A percentile compares a stretch with the other conserved stretches of the same genome.
Conservation (phyloP, 176 grass and related monocot species). For the Elaeis guineensis region DNA sequence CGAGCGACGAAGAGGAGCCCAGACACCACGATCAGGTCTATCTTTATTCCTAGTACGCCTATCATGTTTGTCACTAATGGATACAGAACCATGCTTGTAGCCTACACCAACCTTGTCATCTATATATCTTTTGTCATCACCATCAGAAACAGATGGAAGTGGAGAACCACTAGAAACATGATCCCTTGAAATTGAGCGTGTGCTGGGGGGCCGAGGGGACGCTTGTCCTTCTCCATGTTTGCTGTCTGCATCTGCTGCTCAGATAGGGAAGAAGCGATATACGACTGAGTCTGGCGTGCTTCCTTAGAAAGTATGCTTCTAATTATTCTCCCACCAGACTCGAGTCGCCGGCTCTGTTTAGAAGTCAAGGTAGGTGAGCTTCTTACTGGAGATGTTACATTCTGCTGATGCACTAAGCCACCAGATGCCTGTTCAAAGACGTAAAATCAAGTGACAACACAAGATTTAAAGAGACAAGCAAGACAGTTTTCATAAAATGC, state of each 20-base stretch:
- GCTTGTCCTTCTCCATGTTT: slow-evolving; percentile 53
- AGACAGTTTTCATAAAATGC: neutral
- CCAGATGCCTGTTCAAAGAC: slow-evolving; percentile 37
- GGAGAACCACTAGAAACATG: slow-evolving; percentile 13
- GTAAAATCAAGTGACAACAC: slow-evolving; percentile 5
- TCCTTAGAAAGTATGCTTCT: slow-evolving; percentile 80
- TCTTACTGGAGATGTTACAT: slow-evolving; percentile 24
- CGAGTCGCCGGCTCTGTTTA: slow-evolving; percentile 42
- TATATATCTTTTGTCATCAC: slow-evolving; percentile 57
- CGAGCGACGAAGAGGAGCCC: slow-evolving; percentile 62
- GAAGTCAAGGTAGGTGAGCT: slow-evolving; percentile 34
- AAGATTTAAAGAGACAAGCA: slow-evolving; percentile 16
- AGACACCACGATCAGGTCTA: slow-evolving; percentile 74
- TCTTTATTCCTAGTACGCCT: slow-evolving; percentile 79
- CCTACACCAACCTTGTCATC: slow-evolving; percentile 41
- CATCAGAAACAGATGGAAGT: slow-evolving; percentile 28
- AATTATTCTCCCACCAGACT: slow-evolving; percentile 54
- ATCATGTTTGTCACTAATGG: slow-evolving; percentile 51
- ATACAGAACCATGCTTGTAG: slow-evolving; percentile 35
- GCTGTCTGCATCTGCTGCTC: slow-evolving; percentile 38
- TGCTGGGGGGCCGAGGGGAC: slow-evolving; percentile 41
- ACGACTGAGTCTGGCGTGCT: slow-evolving; percentile 12
- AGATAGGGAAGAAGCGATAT: slow-evolving; percentile 30
- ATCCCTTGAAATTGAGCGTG: slow-evolving; percentile 37
- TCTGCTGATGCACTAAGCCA: slow-evolving; percentile 33